Base-by-base conservation (phyloP, 2,329 filamentous ascomycete species). In the Hypoxylon sp. region DNA sequence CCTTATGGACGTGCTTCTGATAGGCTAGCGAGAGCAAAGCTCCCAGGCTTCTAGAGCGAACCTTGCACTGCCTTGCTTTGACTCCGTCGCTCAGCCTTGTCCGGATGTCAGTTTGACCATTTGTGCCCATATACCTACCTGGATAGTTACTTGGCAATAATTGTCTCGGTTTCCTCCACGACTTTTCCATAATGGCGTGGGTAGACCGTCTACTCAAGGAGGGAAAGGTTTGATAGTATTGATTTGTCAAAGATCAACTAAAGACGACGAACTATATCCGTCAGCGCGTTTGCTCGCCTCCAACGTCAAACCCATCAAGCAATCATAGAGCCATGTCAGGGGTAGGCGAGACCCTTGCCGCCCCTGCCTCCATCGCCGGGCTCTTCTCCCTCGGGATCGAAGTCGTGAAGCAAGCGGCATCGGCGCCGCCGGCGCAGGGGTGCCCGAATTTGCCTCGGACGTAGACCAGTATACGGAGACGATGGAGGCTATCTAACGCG, bases 351-450 rank as follows among this genome's bases (percentile, higher is more conserved):
- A 36, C 50, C 9, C 38, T 40, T 4, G 24, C 24, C n/a, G 42
- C 7, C 22, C 12, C 42, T 14, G 28, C 22, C 12, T 20, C 22
- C 5, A 44, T 53, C 5, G 50, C 50, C 2, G 50, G 50, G 4
- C 12, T 53, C 2, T 5, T 53, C 24, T 53, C 50, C 1, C 24
- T 53, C 4, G 50, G 50, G 26, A 53, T 53, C 4, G 36, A 53
- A 44, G 36, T 53, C 4, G 28, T 36, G 1, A 53, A 40, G 50
- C 50, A 16, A 22, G 44, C n/a, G 50, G 50, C 16, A 53, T 53
- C 24, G 50, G 50, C 9, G n/a, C 36, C n/a, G 50, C 50, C 5
- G 50, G 50, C 16, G 36, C 42, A 44, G 50, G 44, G 5, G 36
- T 53, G 24, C 50, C 36, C 24, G 16, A 32, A 30, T 36, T 53